Percentiles rank a stretch among this genome's conserved stretches.
phyloP scores from a whole-genome alignment of 106 monocot species.

The Acorus gramineus region DNA sequence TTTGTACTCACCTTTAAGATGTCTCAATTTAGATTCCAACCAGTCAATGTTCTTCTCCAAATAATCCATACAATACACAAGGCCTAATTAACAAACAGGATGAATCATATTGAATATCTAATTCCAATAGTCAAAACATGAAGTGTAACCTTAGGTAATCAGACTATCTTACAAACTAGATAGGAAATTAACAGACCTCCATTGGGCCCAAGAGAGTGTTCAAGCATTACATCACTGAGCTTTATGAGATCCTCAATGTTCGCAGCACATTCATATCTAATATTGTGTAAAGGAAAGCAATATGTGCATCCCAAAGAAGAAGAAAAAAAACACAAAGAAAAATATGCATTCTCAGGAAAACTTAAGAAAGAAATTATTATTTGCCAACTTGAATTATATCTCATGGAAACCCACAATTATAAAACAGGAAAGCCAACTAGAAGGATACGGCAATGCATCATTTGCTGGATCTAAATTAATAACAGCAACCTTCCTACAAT shows the following conservation, averaged over 20 bases:
- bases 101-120: background rate
- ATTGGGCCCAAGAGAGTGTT: slow-evolving; percentile 97
- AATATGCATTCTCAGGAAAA: background rate
- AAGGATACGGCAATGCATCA: slow-evolving; percentile 86
- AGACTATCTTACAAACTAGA: background rate
- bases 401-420: too few relatives aligned
- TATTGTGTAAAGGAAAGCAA: slow-evolving; percentile 15
- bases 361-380: too few relatives aligned
- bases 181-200: slow-evolving; percentile 43
- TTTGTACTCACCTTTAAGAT: slow-evolving; percentile 52
- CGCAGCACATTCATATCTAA: slow-evolving; percentile 87
- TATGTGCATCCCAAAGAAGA: background rate
- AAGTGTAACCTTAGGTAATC: background rate
- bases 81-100: slow-evolving; percentile 31
- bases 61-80: slow-evolving; percentile 98
- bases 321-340: background rate
- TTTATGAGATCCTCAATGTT: slow-evolving; percentile 90
- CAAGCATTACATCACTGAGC: slow-evolving; percentile 79
- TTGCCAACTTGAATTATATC: too few relatives aligned
- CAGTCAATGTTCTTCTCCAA: slow-evolving; percentile 95
- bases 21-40: slow-evolving; percentile 73
- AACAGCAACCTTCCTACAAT: slow-evolving; percentile 89
- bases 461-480: slow-evolving; percentile 97
- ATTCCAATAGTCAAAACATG: background rate
- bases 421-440: background rate